Percentiles rank a stretch among this genome's conserved stretches.
Conservation (phyloP, 345 rosid species). For the Balakata baccata region DNA sequence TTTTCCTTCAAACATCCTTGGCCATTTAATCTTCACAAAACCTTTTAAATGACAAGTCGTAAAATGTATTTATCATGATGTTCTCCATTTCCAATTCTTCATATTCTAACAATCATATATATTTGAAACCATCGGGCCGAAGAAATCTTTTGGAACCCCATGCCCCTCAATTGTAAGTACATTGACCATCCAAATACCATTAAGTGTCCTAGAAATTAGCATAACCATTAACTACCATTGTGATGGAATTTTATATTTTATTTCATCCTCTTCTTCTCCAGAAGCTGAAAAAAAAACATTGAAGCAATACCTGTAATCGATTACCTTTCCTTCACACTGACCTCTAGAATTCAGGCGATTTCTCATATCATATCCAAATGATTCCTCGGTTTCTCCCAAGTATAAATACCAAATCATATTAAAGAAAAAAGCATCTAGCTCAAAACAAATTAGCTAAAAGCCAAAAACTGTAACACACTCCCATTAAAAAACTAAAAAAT, state of each 20-base stretch:
- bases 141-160: no score
- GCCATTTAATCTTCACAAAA: neutral
- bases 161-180: no score
- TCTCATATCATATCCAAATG: slow-evolving; percentile 94
- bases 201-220: neutral
- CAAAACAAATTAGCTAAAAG: neutral
- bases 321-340: slow-evolving; percentile 83
- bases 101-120: no score
- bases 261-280: neutral
- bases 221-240: neutral
- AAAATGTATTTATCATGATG: neutral
- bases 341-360: slow-evolving; percentile 86
- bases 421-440: neutral
- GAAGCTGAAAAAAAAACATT: neutral
- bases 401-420: neutral
- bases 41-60: neutral
- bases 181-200: neutral
- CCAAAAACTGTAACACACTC: no score
- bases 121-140: no score
- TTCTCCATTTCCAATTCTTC: neutral
- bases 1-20: neutral
- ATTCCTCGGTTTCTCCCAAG: slow-evolving; percentile 82
- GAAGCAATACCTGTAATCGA: slow-evolving; percentile 71
- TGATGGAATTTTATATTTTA: neutral
- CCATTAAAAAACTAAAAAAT: neutral